Conservation (phyloP, 768 basidiomycete species). For the Termitomyces sp. region DNA sequence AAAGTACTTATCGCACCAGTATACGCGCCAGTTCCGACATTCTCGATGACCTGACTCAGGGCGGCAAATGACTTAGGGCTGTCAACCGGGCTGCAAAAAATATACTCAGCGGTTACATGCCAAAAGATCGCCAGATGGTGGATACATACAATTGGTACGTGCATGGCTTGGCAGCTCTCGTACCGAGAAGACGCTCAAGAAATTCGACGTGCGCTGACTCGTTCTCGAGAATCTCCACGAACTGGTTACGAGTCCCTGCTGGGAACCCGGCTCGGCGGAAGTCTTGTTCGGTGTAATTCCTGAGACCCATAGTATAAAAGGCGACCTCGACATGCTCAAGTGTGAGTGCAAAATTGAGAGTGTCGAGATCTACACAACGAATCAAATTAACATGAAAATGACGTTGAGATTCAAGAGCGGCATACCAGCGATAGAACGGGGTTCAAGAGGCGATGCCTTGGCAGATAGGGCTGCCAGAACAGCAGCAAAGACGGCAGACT, state of each 20-base stretch:
- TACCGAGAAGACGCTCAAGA: slow-evolving; percentile 2
- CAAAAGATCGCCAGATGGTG: background rate
- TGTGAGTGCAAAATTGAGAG: slow-evolving; percentile 10
- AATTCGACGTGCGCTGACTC: slow-evolving; percentile 3
- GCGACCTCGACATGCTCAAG: slow-evolving; percentile 13
- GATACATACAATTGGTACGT: slow-evolving; percentile 7
- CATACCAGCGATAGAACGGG: background rate
- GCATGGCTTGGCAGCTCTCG: slow-evolving; percentile 2
- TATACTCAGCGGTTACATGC: background rate
- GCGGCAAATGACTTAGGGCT: background rate
- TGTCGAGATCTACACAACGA: slow-evolving; percentile 1
- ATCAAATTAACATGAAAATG: background rate
- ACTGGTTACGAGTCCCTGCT: slow-evolving; percentile 6
- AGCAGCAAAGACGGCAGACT: slow-evolving; percentile 5
- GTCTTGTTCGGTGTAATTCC: slow-evolving; percentile 2
- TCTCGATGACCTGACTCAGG: slow-evolving; percentile 9
- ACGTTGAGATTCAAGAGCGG: background rate
- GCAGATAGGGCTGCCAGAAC: slow-evolving; percentile 1
- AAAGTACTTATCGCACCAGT: slow-evolving; percentile 2
- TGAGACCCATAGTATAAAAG: slow-evolving; percentile 8
- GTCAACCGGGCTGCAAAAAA: slow-evolving; percentile 5
- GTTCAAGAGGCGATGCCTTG: background rate
- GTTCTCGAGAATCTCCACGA: slow-evolving; percentile 1
- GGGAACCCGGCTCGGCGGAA: slow-evolving; percentile 7
- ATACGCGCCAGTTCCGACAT: slow-evolving; percentile 11